These are phyloP conservation scores for Fusarium hostae DNA, from an alignment of 2,329 filamentous ascomycete species.

Conservation along the genomic window DNA sequence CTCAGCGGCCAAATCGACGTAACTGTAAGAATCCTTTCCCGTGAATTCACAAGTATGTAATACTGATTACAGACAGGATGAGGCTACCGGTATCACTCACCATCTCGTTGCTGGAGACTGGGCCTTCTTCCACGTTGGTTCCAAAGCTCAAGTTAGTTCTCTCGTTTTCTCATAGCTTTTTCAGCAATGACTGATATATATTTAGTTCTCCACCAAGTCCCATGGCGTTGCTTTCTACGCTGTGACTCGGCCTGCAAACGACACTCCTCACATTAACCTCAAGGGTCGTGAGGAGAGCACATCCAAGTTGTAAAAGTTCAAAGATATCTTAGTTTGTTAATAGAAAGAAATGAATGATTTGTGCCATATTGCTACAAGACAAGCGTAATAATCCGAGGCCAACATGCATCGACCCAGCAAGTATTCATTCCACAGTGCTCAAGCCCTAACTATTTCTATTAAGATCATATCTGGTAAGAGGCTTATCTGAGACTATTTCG, in stretches of 20 bases:
- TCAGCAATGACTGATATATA: background rate
- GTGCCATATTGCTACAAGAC: too few relatives aligned
- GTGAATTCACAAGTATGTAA: accelerated
- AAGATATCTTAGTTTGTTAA: background rate
- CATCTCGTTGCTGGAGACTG: conserved; percentile 35
- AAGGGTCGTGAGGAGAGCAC: conserved; percentile 1
- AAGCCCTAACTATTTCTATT: background rate
- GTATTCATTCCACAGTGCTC: too few relatives aligned
- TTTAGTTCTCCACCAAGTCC: conserved; percentile 22
- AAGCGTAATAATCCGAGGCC: accelerated
- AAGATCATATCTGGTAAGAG: background rate
- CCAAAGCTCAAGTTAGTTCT: conserved; percentile 22
- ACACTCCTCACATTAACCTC: background rate
- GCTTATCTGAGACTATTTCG: background rate
- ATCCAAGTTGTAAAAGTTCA: conserved; percentile 3
- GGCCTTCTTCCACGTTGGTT: conserved; percentile 35
- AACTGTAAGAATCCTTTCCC: background rate
- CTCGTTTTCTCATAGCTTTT: accelerated
- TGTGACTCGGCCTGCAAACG: conserved; percentile 25
- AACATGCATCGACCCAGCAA: accelerated
- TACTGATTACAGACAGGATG: conserved; percentile 9
- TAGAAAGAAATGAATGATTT: background rate
- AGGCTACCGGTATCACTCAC: conserved; percentile 31
- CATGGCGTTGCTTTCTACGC: conserved; percentile 31
- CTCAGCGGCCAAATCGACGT: conserved; percentile 28